Evolutionary conservation across 1,284 basidiomycete genomes (phyloP), one percentile per base, ranked within the genome.

Genomic region (Entoloma clypeatum): DNA sequence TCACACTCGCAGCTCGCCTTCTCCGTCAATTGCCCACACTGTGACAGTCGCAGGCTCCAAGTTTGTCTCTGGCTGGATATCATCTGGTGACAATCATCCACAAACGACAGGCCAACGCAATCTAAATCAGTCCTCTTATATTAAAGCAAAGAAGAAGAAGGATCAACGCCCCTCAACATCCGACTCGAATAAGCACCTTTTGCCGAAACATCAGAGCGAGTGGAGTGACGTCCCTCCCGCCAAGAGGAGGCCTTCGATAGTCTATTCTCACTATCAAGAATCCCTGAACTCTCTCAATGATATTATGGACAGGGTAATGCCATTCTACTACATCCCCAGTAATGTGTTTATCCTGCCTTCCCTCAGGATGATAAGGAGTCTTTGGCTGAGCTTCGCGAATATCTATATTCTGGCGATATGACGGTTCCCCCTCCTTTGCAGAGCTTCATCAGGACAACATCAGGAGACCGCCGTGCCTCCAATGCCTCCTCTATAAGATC

Each of bases 201-300:
- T 84, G 30, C 60, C 65, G 16, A 62, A 64, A 44, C 24, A 28
- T n/a, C 22, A 26, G 18, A 38, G 39, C 22, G 39, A 42, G 25
- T 39, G 46, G 7, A 31, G 32, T 16, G 31, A 45, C 9, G 33
- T 32, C 7, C 43, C 37, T 16, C 30, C 19, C 5, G 26, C 26
- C 13, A 18, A 31, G 32, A 42, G 31, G 16, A 48, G 55, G 9
- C 26, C 59, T 21, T 79, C 79, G 3, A 58, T 72, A 28, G 70
- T 83, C 36, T 89, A 88, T 60, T 67, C 75, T 50, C 81, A 87
- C 50, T 88, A 86, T 55, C 78, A 86, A 43, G 77, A 83, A 48
- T 89, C 86, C 19, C 61, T 89, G 44, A 81, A 82, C 50, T 87
- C 86, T 14, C 65, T 89, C 39, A 71, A 74, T 44, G 83, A 86